Evolutionary conservation across 1,284 basidiomycete genomes (phyloP), one percentile per base, ranked within the genome.

Genomic region (Lignosus rhinocerotis): DNA sequence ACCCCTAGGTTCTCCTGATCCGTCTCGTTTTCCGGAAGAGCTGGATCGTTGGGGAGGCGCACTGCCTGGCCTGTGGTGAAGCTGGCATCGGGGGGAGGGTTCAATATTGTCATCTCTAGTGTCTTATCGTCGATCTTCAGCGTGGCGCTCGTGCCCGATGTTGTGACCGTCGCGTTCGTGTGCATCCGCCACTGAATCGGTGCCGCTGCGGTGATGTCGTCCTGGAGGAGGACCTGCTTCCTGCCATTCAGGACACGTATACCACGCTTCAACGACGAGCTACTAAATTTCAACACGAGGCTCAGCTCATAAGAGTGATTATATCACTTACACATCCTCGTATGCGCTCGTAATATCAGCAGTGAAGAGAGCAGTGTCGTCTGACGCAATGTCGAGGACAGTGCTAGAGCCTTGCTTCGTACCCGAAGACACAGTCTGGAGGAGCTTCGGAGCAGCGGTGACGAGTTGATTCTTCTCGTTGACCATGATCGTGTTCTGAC

Each of bases 401-500:
- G 90, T 92, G 70, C 90, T 93, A 33, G 89, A 89, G 32, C 90
- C 90, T 73, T 99, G 97, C 0, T 71, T 69, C 1, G 88, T 90
- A 47, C 83, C 84, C 0, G 91, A 80, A 3, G 82, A 76, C 32
- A 55, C 21, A 31, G 76, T 86, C 67, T 83, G 84, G 46, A 73
- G 75, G 36, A 80, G 77, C 21, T 78, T 81, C 0, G 96, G 94
- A 12, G 82, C 80, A 32, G 89, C 90, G 36, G 72, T 72, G 49
- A 97, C 87, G 60, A 88, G 80, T 77, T 99, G 96, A 78, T 99
- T 98, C 47, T 76, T 70, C 63, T 81, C 75, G 73, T 86, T 84
- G 66, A 98, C 82, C 54, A 96, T 68, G 62, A 99, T 82, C 2
- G 94, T 95, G 81, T 99, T 99, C 79, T 99, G 97, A 12, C 96